These are phyloP conservation scores for Neurospora cerealis DNA, from an alignment of 495 filamentous ascomycete genomes.

Conservation along the genomic window DNA sequence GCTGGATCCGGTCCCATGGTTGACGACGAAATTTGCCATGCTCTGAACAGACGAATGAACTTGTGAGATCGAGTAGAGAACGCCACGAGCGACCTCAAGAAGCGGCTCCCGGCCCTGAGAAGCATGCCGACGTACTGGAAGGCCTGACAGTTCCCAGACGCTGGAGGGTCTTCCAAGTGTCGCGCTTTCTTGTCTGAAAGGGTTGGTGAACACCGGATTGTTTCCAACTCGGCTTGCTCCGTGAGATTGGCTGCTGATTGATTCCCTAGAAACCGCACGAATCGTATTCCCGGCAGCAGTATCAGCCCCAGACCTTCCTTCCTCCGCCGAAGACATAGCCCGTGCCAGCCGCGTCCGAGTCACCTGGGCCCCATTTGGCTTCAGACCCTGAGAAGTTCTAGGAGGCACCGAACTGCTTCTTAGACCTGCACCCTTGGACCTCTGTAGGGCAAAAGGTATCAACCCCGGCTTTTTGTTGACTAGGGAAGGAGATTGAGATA, in stretches of 20 bases:
- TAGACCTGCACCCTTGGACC: slow-evolving; percentile 51
- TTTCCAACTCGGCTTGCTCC: neutral
- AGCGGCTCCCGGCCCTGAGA: slow-evolving; percentile 44
- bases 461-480: slow-evolving; percentile 52
- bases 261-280: neutral
- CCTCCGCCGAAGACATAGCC: neutral
- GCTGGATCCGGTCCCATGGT: slow-evolving; percentile 55
- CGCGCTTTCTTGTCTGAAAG: slow-evolving; percentile 47
- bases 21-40: slow-evolving; percentile 52
- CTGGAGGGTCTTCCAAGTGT: slow-evolving; percentile 40
- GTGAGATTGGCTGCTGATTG: neutral
- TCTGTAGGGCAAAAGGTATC: slow-evolving; percentile 53
- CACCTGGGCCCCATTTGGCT: neutral
- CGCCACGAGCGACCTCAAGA: slow-evolving; percentile 65
- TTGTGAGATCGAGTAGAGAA: slow-evolving; percentile 79
- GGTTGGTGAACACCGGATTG: slow-evolving; percentile 39
- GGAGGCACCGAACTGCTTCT: slow-evolving; percentile 75
- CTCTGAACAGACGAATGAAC: slow-evolving; percentile 60
- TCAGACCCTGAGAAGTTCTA: slow-evolving; percentile 45
- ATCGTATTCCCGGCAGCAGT: neutral
- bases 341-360: neutral
- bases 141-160: slow-evolving; percentile 63
- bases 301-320: neutral
- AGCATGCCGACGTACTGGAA: slow-evolving; percentile 69
- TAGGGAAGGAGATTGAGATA: slow-evolving; percentile 52